These are phyloP conservation scores for Pleurotus ostreatus DNA, from an alignment of 768 basidiomycete species.

Conservation along the genomic window DNA sequence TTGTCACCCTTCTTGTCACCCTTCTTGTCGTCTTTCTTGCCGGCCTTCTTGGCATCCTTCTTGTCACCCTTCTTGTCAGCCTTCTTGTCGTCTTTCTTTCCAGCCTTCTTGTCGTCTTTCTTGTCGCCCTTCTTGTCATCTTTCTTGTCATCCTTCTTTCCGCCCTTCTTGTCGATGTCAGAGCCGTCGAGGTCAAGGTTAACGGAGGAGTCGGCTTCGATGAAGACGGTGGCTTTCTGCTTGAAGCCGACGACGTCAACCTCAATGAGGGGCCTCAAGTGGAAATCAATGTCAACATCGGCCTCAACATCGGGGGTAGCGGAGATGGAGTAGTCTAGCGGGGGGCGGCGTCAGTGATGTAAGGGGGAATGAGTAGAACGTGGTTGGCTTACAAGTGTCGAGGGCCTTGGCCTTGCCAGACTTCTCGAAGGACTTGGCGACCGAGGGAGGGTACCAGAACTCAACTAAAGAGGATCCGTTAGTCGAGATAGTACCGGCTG, in stretches of 20 bases:
- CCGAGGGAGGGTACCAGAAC: slow-evolving; percentile 4
- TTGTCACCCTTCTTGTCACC: neutral
- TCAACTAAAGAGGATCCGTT: neutral
- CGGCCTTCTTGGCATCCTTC: neutral
- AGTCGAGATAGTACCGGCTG: neutral
- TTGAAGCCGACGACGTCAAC: slow-evolving; percentile 1
- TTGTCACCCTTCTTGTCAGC: neutral
- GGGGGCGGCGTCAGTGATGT: neutral
- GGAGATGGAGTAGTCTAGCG: neutral
- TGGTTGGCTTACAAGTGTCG: neutral
- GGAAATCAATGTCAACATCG: slow-evolving; percentile 1
- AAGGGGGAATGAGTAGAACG: neutral
- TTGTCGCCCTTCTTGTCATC: neutral
- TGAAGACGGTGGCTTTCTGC: slow-evolving; percentile 1
- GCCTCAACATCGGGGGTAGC: neutral
- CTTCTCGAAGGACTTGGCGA: slow-evolving; percentile 5
- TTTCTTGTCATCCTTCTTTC: slow-evolving; percentile 1
- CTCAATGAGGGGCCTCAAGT: slow-evolving; percentile 2
- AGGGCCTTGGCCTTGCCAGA: neutral
- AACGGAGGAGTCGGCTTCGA: slow-evolving; percentile 3
- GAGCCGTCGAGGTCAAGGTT: slow-evolving; percentile 2
- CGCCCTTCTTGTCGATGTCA: neutral
- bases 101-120: neutral
- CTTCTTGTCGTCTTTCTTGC: neutral
- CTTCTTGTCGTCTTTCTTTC: neutral